phyloP scores from a whole-genome alignment of 139 green algal species.

The Coelastrella sp. region DNA sequence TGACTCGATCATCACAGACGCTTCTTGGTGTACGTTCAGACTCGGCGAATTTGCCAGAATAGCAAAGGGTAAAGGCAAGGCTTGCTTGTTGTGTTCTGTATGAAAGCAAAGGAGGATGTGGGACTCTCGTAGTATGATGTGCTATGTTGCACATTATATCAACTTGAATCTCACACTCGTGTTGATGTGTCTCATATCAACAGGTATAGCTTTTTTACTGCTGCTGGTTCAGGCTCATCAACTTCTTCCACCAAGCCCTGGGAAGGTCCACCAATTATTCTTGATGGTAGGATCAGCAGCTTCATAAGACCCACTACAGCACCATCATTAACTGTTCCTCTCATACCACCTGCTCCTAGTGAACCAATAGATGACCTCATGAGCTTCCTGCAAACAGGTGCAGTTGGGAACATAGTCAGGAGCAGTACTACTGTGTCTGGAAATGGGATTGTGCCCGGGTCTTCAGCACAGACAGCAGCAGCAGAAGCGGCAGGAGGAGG shows the following conservation, averaged over 20 bases:
- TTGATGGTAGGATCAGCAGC: slow-evolving; percentile 62
- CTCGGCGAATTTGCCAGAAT: neutral
- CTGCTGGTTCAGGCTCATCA: slow-evolving; percentile 52
- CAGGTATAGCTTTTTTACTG: too few species aligned
- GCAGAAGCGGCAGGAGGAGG: neutral
- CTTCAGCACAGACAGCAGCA: neutral
- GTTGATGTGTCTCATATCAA: too few species aligned
- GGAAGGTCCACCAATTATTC: slow-evolving; percentile 66
- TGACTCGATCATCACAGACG: neutral
- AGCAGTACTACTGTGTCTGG: neutral
- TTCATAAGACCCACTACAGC: neutral
- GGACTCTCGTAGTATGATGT: too few species aligned
- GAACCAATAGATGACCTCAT: neutral
- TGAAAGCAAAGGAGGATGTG: too few species aligned
- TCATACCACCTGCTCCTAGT: neutral
- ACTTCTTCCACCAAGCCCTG: slow-evolving; percentile 57
- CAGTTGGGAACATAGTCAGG: neutral
- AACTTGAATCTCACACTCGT: too few species aligned
- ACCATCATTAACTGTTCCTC: neutral
- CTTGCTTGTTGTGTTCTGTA: neutral
- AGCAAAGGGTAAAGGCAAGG: neutral
- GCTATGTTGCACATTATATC: too few species aligned
- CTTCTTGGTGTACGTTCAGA: too few species aligned
- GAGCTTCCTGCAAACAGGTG: too few species aligned
- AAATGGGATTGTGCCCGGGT: neutral